These are phyloP conservation scores for Flaveria bidentis DNA, from an alignment of 129 eudicot species.

Conservation along the genomic window DNA sequence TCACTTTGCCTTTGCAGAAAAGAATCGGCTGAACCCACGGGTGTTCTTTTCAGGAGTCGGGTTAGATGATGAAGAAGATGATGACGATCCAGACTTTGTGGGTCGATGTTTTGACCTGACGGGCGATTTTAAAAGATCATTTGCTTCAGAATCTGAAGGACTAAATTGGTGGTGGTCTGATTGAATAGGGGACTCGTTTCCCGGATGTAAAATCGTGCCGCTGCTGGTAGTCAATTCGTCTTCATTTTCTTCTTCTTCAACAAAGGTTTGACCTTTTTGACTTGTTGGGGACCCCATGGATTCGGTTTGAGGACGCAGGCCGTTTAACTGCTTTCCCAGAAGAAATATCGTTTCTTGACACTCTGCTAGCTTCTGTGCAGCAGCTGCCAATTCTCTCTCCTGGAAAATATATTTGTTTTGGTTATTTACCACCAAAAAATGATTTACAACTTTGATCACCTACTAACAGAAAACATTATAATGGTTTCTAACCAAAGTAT, in stretches of 20 bases:
- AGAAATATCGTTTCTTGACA: constrained; percentile 94
- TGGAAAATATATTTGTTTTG: constrained; percentile 27
- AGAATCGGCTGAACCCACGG: constrained; percentile 89
- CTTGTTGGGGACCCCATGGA: constrained; percentile 42
- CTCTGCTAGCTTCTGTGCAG: constrained; percentile 94
- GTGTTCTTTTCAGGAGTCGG: constrained; percentile 86
- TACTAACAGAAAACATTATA: not conserved
- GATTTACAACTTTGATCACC: not conserved
- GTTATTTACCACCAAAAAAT: not conserved
- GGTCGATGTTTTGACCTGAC: constrained; percentile 58
- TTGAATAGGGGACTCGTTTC: constrained; percentile 67
- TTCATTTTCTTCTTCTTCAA: constrained; percentile 38
- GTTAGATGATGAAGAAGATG: constrained; percentile 67
- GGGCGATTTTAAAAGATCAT: constrained; percentile 59
- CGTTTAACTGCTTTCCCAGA: constrained; percentile 78
- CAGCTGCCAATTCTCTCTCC: constrained; percentile 82
- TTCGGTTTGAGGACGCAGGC: constrained; percentile 71
- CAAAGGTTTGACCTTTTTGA: constrained; percentile 44
- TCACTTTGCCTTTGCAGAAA: constrained; percentile 69
- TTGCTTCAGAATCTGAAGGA: constrained; percentile 67
- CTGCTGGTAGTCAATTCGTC: constrained; percentile 47
- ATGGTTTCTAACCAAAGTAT: not conserved
- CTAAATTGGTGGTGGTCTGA: constrained; percentile 44
- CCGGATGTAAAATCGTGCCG: constrained; percentile 45
- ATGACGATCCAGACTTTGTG: constrained; percentile 76